A percentile compares a stretch with the other conserved stretches of the same genome.
These are phyloP conservation scores for Aspergillus sp. DNA, from an alignment of 2,329 filamentous ascomycete species.

Conservation along the genomic window DNA sequence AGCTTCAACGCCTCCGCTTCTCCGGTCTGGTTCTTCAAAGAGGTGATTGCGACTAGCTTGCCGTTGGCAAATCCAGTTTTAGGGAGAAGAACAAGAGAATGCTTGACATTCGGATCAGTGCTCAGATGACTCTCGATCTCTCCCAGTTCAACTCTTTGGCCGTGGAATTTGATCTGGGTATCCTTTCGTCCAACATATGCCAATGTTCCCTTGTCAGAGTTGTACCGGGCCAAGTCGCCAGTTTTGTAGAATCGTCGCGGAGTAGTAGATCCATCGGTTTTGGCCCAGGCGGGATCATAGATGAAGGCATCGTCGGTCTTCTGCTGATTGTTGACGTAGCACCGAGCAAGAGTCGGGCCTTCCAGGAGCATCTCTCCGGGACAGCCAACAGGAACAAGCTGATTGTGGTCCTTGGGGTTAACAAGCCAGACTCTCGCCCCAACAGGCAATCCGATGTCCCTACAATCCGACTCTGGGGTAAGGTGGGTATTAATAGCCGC, in stretches of 20 bases:
- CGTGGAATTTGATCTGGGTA: constrained; percentile 28
- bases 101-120: constrained; percentile 24
- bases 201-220: constrained; percentile 23
- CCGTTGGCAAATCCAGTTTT: constrained; percentile 30
- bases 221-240: constrained; percentile 28
- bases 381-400: constrained; percentile 28
- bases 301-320: constrained; percentile 21
- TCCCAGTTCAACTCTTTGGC: constrained; percentile 29
- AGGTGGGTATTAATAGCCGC: constrained; percentile 20
- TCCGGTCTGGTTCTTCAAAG: constrained; percentile 13
- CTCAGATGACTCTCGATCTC: constrained; percentile 25
- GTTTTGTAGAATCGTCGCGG: constrained; percentile 26
- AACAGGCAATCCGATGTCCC: constrained; percentile 2
- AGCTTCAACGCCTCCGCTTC: constrained; percentile 16
- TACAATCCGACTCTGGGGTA: constrained; percentile 12
- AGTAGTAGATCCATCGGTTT: not conserved
- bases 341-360: constrained; percentile 24
- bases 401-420: constrained; percentile 2
- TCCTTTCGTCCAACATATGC: constrained; percentile 28
- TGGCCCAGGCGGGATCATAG: constrained; percentile 9
- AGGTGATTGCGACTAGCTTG: constrained; percentile 28
- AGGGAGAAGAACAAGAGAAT: constrained; percentile 32
- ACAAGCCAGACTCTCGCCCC: constrained; percentile 9
- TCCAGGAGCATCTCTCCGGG: constrained; percentile 40
- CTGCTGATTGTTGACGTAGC: constrained; percentile 20